A percentile compares a stretch with the other conserved stretches of the same genome.
Conservation (phyloP, 768 basidiomycete genomes). For the Asterophora parasitica region DNA sequence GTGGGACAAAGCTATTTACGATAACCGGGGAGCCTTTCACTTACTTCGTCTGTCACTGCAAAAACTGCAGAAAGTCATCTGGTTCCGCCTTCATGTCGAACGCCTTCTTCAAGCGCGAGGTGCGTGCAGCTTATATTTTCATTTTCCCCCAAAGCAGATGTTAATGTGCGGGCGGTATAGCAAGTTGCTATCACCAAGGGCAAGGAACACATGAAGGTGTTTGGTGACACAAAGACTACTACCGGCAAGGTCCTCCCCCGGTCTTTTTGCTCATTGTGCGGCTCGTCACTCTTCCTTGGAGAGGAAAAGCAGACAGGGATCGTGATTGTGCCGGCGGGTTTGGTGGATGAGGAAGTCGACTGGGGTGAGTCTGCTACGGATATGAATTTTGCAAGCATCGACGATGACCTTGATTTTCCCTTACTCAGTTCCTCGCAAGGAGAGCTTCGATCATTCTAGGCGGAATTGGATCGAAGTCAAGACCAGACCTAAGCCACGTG, state of each 20-base stretch:
- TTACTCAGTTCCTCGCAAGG: constrained; percentile 23
- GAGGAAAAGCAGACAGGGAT: constrained; percentile 13
- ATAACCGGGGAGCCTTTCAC: constrained; percentile 17
- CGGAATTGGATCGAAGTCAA: constrained; percentile 22
- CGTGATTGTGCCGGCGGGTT: constrained; percentile 25
- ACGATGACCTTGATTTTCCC: not conserved
- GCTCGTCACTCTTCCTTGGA: constrained; percentile 21
- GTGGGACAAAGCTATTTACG: too few species aligned
- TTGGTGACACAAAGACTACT: constrained; percentile 19
- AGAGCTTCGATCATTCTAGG: constrained; percentile 22
- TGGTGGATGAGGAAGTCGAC: constrained; percentile 25
- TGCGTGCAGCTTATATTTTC: not conserved
- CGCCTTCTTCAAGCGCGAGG: constrained; percentile 22
- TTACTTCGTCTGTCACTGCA: constrained; percentile 19
- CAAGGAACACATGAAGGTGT: constrained; percentile 18
- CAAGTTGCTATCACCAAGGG: constrained; percentile 21
- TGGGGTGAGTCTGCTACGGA: constrained; percentile 23
- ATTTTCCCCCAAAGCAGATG: too few species aligned
- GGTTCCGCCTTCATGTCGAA: constrained; percentile 24
- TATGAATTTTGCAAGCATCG: not conserved
- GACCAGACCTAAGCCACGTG: constrained; percentile 12
- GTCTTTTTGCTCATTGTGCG: constrained; percentile 24
- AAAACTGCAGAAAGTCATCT: constrained; percentile 22
- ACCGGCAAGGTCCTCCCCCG: constrained; percentile 21
- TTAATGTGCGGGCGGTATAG: constrained; percentile 2